These are phyloP conservation scores for Avicennia marina DNA, from an alignment of 257 asterid genomes.

Conservation along the genomic window DNA sequence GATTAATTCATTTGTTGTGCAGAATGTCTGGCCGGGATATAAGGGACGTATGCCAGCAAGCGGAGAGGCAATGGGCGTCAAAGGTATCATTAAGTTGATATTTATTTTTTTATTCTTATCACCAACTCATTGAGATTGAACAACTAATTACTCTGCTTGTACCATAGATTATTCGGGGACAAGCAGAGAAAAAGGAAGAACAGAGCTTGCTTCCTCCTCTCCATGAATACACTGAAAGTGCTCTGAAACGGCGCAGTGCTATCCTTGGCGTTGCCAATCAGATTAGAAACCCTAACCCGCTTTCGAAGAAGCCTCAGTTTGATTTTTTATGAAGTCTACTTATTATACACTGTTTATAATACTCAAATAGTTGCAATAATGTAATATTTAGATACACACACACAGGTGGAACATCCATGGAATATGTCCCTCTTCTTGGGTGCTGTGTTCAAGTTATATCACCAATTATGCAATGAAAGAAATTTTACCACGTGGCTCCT, in stretches of 20 bases:
- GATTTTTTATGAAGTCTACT: slow-evolving; percentile 49
- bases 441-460: too few relatives aligned
- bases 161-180: slow-evolving; percentile 65
- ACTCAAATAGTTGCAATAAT: neutral
- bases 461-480: too few relatives aligned
- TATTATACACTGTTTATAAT: neutral
- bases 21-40: slow-evolving; percentile 96
- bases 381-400: too few relatives aligned
- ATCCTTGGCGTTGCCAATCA: slow-evolving; percentile 34
- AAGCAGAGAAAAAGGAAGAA: slow-evolving; percentile 39
- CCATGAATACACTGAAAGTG: slow-evolving; percentile 54
- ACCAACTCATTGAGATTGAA: slow-evolving; percentile 4
- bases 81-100: slow-evolving; percentile 45
- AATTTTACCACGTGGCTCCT: too few relatives aligned
- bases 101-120: neutral
- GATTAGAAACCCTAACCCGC: slow-evolving; percentile 29
- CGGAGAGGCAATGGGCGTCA: slow-evolving; percentile 97
- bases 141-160: slow-evolving; percentile 4
- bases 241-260: slow-evolving; percentile 41
- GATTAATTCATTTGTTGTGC: slow-evolving; percentile 14
- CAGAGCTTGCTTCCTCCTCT: slow-evolving; percentile 62
- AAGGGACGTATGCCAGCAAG: slow-evolving; percentile 93
- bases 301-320: slow-evolving; percentile 52
- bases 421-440: too few relatives aligned
- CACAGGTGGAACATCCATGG: too few relatives aligned